Evolutionary conservation across 2,329 filamentous ascomycete species (phyloP).

Genomic region (Rasamsonia emersonii): DNA sequence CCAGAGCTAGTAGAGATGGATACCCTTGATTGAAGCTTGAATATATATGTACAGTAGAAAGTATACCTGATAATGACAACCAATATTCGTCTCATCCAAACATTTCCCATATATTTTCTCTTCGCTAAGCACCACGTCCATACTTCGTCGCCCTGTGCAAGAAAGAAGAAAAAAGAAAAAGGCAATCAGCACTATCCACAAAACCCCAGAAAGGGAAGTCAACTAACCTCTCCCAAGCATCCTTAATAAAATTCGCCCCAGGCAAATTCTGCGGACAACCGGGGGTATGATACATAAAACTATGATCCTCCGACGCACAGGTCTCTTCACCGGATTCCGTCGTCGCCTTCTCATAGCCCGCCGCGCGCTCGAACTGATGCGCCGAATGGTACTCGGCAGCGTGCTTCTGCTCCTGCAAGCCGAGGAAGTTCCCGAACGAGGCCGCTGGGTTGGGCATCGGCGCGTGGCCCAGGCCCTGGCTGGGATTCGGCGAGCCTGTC

Average conservation of each 20-base stretch:
- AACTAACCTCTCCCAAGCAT: constrained; percentile 6
- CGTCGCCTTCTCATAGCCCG: constrained; percentile 1
- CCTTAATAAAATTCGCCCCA: constrained; percentile 13
- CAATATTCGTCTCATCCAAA: background rate
- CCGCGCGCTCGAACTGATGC: constrained; percentile 1
- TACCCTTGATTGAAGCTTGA: background rate
- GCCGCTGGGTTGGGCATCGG: constrained; percentile 12
- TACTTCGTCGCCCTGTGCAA: constrained; percentile 1
- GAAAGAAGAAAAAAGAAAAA: constrained; percentile 2
- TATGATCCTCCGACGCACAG: constrained; percentile 4
- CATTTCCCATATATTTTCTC: background rate
- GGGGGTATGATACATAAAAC: background rate
- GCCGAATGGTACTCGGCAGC: constrained; percentile 15
- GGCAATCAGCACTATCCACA: constrained; percentile 5
- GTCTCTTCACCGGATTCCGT: constrained; percentile 10
- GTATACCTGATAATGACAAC: background rate
- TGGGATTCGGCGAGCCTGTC: background rate
- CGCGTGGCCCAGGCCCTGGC: constrained; percentile 6
- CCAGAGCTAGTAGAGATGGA: constrained; percentile 2
- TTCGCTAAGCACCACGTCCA: background rate
- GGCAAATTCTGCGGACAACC: constrained; percentile 1
- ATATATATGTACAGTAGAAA: constrained; percentile 1
- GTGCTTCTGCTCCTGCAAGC: constrained; percentile 20
- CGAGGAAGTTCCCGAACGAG: constrained; percentile 20
- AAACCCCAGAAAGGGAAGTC: background rate